phyloP scores from a whole-genome alignment of 441 rosid genomes.

The Pelargonium cotyledonis region DNA sequence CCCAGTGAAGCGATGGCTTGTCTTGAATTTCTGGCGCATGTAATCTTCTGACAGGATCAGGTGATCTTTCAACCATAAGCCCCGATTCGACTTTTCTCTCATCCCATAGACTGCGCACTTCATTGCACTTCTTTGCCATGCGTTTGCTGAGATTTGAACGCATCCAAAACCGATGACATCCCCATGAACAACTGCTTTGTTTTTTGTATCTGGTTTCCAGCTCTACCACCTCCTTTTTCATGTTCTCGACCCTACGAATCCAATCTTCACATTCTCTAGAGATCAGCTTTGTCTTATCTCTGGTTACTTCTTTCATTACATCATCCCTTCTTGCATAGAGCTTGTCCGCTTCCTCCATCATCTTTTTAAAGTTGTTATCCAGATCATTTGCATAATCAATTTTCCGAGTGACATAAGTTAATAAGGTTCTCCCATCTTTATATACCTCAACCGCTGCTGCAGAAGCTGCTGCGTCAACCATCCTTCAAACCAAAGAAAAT shows the following conservation, averaged over 20 bases:
- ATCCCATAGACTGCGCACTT: neutral
- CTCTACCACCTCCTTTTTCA: neutral
- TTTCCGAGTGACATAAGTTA: neutral
- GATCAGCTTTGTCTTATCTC: neutral
- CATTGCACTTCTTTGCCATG: neutral
- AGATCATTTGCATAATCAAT: neutral
- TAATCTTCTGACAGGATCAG: neutral
- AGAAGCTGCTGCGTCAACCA: conserved; percentile 5
- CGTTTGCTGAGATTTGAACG: neutral
- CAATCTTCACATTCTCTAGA: neutral
- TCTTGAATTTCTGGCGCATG: neutral
- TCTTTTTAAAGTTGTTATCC: neutral
- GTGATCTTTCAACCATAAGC: conserved; percentile 2
- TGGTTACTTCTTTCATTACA: neutral
- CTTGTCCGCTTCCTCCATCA: neutral
- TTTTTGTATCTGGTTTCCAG: neutral
- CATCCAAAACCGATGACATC: neutral
- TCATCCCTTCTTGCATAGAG: conserved; percentile 4
- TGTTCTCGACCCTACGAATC: neutral
- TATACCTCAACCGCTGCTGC: conserved; percentile 4
- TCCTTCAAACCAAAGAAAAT: neutral
- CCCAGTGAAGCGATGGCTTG: neutral
- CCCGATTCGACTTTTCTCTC: neutral
- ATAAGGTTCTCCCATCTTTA: conserved; percentile 1
- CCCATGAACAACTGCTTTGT: neutral